These are phyloP conservation scores for Biscutella laevigata DNA, from an alignment of 441 rosid genomes.

Conservation along the genomic window DNA sequence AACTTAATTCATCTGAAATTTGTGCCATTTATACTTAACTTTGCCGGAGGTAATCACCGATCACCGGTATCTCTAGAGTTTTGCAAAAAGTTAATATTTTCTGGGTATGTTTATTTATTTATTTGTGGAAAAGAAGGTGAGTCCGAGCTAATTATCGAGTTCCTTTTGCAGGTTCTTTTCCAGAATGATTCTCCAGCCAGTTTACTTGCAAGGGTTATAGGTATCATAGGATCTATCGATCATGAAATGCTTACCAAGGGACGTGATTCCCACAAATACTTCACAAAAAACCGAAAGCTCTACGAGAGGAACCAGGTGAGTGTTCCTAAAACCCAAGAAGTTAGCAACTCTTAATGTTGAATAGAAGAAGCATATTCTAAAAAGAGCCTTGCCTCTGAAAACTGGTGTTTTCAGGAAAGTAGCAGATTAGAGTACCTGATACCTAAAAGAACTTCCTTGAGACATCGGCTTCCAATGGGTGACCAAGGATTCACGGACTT, in stretches of 20 bases:
- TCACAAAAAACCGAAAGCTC: constrained; percentile 86
- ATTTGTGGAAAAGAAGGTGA: no score
- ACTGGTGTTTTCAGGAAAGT: constrained; percentile 52
- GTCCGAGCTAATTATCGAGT: constrained; percentile 8
- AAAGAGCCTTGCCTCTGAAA: not conserved
- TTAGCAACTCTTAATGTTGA: not conserved
- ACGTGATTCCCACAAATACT: constrained; percentile 86
- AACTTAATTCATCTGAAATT: no score
- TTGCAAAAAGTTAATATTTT: no score
- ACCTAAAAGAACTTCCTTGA: constrained; percentile 82
- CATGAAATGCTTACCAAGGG: constrained; percentile 85
- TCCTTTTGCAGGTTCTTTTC: constrained; percentile 65
- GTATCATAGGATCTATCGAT: constrained; percentile 70
- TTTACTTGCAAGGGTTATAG: constrained; percentile 79
- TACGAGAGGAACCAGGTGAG: constrained; percentile 92
- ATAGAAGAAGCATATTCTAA: not conserved
- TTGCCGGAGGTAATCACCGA: no score
- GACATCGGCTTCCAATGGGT: constrained; percentile 92
- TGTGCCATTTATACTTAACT: no score
- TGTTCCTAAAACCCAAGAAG: not conserved
- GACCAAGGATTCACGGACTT: constrained; percentile 95
- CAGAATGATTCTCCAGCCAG: constrained; percentile 99
- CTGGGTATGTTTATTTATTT: no score
- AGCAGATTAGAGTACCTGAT: constrained; percentile 75
- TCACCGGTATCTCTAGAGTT: no score